These are phyloP conservation scores for Medicago lupulina DNA, from an alignment of 306 rosid species.

Conservation along the genomic window DNA sequence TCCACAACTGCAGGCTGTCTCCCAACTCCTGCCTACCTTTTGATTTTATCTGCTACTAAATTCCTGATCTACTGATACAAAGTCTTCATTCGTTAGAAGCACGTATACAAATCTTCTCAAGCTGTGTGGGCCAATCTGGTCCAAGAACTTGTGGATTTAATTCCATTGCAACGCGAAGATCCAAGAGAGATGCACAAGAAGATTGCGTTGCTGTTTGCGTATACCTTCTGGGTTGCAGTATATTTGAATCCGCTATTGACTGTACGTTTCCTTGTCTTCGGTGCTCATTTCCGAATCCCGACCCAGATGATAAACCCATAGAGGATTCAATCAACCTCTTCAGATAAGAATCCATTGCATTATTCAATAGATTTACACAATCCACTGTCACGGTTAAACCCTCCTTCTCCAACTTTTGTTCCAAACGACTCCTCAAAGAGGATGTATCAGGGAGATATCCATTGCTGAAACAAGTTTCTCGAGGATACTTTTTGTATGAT, in stretches of 20 bases:
- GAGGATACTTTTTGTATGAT: constrained; percentile 46
- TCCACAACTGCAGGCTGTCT: constrained; percentile 42
- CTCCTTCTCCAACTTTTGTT: constrained; percentile 74
- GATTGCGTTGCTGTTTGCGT: constrained; percentile 49
- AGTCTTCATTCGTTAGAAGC: constrained; percentile 69
- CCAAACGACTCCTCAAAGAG: constrained; percentile 69
- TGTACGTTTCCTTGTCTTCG: constrained; percentile 40
- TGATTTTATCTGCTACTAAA: constrained; percentile 34
- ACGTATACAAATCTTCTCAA: constrained; percentile 73
- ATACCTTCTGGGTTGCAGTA: constrained; percentile 43
- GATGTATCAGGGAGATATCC: constrained; percentile 79
- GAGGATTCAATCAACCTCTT: constrained; percentile 85
- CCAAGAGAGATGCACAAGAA: constrained; percentile 56
- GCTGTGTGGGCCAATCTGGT: constrained; percentile 81
- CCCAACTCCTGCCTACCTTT: constrained; percentile 46
- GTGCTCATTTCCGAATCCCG: constrained; percentile 52
- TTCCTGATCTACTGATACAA: constrained; percentile 36
- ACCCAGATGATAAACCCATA: constrained; percentile 60
- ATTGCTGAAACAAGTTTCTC: constrained; percentile 68
- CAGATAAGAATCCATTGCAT: constrained; percentile 78
- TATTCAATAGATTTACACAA: constrained; percentile 81
- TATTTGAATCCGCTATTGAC: constrained; percentile 46
- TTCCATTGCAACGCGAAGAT: constrained; percentile 78
- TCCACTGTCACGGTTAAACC: constrained; percentile 63
- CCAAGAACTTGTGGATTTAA: constrained; percentile 80